Conservation (phyloP, 75 land plant genomes). For the Sequoiadendron giganteum region DNA sequence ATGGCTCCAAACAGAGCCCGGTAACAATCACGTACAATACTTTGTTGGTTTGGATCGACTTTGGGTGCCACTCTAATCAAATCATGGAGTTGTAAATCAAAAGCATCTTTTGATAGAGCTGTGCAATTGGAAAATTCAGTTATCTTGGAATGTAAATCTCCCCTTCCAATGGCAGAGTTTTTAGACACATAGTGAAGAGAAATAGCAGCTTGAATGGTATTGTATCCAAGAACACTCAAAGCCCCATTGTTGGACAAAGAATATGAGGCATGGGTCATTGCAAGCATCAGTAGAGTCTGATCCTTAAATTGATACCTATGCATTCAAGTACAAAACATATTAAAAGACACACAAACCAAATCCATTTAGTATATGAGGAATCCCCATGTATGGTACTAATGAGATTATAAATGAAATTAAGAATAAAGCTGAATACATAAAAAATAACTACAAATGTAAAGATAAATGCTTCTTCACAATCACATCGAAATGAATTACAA, state of each 20-base stretch:
- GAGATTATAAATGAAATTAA: too few species aligned
- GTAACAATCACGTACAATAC: not conserved
- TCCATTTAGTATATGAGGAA: too few species aligned
- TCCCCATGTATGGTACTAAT: too few species aligned
- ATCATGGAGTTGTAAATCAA: not conserved
- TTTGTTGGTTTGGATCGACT: not conserved
- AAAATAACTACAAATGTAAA: too few species aligned
- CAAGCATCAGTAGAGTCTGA: constrained; percentile 35
- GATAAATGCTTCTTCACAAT: too few species aligned
- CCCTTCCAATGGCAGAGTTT: not conserved
- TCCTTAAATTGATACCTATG: constrained; percentile 45
- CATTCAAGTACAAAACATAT: too few species aligned
- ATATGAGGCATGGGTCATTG: constrained; percentile 62
- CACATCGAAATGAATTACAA: too few species aligned
- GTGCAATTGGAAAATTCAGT: not conserved
- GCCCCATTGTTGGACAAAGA: constrained; percentile 50
- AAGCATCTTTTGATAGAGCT: not conserved
- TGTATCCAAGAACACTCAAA: constrained; percentile 35
- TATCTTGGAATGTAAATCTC: not conserved
- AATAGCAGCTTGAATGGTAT: constrained; percentile 29
- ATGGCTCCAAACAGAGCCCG: not conserved
- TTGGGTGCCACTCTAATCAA: constrained; percentile 7
- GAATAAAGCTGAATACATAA: too few species aligned
- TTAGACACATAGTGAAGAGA: constrained; percentile 18
- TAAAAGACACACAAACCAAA: too few species aligned